Conservation (phyloP, 2,329 filamentous ascomycete species). For the Nothophaeocryptopus gaeumannii region DNA sequence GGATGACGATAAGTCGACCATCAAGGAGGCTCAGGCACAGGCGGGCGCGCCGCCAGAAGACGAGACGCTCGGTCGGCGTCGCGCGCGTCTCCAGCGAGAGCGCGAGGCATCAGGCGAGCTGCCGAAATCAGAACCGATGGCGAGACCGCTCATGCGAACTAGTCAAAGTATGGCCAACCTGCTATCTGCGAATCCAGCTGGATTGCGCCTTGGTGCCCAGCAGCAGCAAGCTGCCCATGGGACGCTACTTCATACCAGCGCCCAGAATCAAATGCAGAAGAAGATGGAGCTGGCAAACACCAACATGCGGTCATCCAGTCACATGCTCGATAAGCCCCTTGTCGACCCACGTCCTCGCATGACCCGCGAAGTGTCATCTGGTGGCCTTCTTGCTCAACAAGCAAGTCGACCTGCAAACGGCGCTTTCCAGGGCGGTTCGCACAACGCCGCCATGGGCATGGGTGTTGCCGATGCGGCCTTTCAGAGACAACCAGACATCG, state of each 20-base stretch:
- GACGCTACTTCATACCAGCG: constrained; percentile 39
- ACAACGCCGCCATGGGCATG: constrained; percentile 15
- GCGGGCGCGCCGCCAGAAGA: constrained; percentile 42
- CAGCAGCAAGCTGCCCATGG: constrained; percentile 30
- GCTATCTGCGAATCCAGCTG: constrained; percentile 46
- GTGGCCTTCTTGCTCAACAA: constrained; percentile 26
- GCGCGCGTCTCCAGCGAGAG: constrained; percentile 69
- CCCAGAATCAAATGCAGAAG: constrained; percentile 34
- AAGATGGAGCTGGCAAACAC: constrained; percentile 37
- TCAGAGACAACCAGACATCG: constrained; percentile 7
- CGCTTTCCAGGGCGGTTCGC: constrained; percentile 30
- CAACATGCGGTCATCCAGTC: constrained; percentile 32
- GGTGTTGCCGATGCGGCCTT: constrained; percentile 2
- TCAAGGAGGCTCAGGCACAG: constrained; percentile 12
- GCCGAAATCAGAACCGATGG: constrained; percentile 38
- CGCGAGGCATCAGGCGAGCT: constrained; percentile 45
- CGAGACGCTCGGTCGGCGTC: constrained; percentile 76
- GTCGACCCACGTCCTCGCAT: constrained; percentile 29
- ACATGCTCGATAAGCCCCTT: constrained; percentile 23
- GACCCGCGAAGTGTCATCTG: constrained; percentile 27
- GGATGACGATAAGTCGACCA: constrained; percentile 31
- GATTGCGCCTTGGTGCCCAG: constrained; percentile 13
- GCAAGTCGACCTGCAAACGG: constrained; percentile 28
- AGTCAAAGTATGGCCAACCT: constrained; percentile 62
- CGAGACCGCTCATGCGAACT: constrained; percentile 41